phyloP scores from a whole-genome alignment of 257 asterid genomes.

The Nyctanthes arbortristis region DNA sequence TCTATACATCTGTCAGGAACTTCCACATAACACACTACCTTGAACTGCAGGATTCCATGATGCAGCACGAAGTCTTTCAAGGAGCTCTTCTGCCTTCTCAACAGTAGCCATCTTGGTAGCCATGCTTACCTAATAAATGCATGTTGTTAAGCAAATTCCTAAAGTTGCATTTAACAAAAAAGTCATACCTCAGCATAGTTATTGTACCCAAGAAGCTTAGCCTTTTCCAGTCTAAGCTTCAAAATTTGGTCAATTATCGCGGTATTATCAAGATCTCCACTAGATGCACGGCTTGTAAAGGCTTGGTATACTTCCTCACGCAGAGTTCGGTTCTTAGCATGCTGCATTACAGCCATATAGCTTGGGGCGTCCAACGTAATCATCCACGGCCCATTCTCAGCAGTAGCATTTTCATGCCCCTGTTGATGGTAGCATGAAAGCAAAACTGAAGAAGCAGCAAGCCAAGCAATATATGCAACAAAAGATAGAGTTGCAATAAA shows the following conservation, averaged over 20 bases:
- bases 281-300: constrained; percentile 82
- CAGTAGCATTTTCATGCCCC: constrained; percentile 96
- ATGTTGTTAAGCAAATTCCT: constrained; percentile 27
- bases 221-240: constrained; percentile 86
- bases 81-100: constrained; percentile 51
- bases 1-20: neutral
- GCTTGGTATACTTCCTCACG: constrained; percentile 98
- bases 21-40: constrained; percentile 30
- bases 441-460: constrained; percentile 18
- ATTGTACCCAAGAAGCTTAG: constrained; percentile 92
- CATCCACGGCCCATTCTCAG: constrained; percentile 93
- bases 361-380: constrained; percentile 94
- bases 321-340: constrained; percentile 75
- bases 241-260: constrained; percentile 76
- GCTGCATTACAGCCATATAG: constrained; percentile 82
- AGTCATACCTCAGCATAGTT: constrained; percentile 89
- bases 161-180: constrained; percentile 17
- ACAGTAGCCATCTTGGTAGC: constrained; percentile 83
- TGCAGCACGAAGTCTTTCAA: constrained; percentile 45
- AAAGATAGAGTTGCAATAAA: constrained; percentile 11
- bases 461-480: constrained; percentile 13
- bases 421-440: constrained; percentile 30
- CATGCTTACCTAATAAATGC: constrained; percentile 77
- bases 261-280: constrained; percentile 89
- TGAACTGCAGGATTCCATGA: constrained; percentile 35